Percentiles rank a stretch among this genome's conserved stretches.
These are phyloP conservation scores for Gelatoporia subvermispora DNA, from an alignment of 768 basidiomycete species.

Conservation along the genomic window DNA sequence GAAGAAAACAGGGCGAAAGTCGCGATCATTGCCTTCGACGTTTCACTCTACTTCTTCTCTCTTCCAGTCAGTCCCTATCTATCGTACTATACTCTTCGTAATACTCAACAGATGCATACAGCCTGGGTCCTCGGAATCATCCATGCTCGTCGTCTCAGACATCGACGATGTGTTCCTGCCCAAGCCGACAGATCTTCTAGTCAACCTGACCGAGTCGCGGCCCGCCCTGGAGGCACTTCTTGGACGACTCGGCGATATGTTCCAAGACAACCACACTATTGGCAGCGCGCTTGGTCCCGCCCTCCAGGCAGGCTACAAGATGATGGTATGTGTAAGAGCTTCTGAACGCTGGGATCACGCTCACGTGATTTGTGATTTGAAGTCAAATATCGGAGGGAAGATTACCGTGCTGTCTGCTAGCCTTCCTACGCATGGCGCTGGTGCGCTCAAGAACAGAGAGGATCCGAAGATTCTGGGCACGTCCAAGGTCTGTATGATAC, in stretches of 20 bases:
- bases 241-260: slow-evolving; percentile 89
- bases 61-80: slow-evolving; percentile 52
- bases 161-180: slow-evolving; percentile 97
- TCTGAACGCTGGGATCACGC: neutral
- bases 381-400: slow-evolving; percentile 94
- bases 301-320: slow-evolving; percentile 91
- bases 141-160: slow-evolving; percentile 97
- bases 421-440: slow-evolving; percentile 83
- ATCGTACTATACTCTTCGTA: too few relatives aligned
- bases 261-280: slow-evolving; percentile 90
- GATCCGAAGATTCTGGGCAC: slow-evolving; percentile 96
- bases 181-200: slow-evolving; percentile 92
- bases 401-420: slow-evolving; percentile 83
- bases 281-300: slow-evolving; percentile 95
- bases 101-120: slow-evolving; percentile 18
- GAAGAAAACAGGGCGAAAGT: slow-evolving; percentile 91
- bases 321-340: slow-evolving; percentile 57
- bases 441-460: slow-evolving; percentile 92
- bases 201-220: slow-evolving; percentile 86
- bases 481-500: slow-evolving; percentile 54
- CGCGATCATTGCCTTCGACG: slow-evolving; percentile 88
- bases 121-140: slow-evolving; percentile 72
- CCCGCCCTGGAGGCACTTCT: slow-evolving; percentile 78
- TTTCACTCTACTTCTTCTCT: slow-evolving; percentile 94
- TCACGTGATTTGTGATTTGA: slow-evolving; percentile 1